Percentiles rank a stretch among this genome's conserved stretches.
Conservation (phyloP, 495 filamentous ascomycete genomes). For the Penicillium roqueforti region DNA sequence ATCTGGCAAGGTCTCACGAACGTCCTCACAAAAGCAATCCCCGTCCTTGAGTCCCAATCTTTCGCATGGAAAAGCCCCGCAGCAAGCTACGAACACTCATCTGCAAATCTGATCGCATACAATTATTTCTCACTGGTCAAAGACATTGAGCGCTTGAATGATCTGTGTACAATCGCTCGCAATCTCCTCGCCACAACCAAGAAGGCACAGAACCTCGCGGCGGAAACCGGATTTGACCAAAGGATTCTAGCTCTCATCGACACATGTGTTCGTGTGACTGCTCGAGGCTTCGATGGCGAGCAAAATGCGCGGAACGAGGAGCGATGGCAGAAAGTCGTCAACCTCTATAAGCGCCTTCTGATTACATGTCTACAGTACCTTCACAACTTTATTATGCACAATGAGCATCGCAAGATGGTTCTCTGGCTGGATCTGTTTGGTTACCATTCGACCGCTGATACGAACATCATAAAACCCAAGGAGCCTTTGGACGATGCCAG, state of each 20-base stretch:
- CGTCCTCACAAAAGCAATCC: slow-evolving; percentile 57
- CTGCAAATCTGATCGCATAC: slow-evolving; percentile 68
- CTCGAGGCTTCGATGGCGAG: slow-evolving; percentile 84
- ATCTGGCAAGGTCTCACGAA: slow-evolving; percentile 67
- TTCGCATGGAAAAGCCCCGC: slow-evolving; percentile 56
- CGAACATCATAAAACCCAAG: slow-evolving; percentile 47
- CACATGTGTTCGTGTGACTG: slow-evolving; percentile 81
- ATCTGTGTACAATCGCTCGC: slow-evolving; percentile 75
- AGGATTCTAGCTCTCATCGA: slow-evolving; percentile 79
- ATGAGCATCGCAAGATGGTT: slow-evolving; percentile 84
- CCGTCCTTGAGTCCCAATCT: slow-evolving; percentile 58
- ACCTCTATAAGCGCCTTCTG: slow-evolving; percentile 77
- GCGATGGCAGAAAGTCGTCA: slow-evolving; percentile 70
- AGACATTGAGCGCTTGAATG: slow-evolving; percentile 79
- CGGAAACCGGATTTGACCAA: slow-evolving; percentile 71
- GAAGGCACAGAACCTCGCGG: slow-evolving; percentile 80
- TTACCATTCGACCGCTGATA: slow-evolving; percentile 52
- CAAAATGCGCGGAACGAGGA: slow-evolving; percentile 59
- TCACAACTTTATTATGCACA: slow-evolving; percentile 88
- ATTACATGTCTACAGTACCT: slow-evolving; percentile 87
- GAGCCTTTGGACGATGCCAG: slow-evolving; percentile 40
- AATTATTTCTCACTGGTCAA: slow-evolving; percentile 71
- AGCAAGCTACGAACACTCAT: slow-evolving; percentile 53
- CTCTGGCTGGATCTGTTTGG: slow-evolving; percentile 88
- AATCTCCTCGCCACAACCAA: slow-evolving; percentile 81